These are phyloP conservation scores for Aureobasidium sp. DNA, from an alignment of 2,329 filamentous ascomycete genomes.

Conservation along the genomic window DNA sequence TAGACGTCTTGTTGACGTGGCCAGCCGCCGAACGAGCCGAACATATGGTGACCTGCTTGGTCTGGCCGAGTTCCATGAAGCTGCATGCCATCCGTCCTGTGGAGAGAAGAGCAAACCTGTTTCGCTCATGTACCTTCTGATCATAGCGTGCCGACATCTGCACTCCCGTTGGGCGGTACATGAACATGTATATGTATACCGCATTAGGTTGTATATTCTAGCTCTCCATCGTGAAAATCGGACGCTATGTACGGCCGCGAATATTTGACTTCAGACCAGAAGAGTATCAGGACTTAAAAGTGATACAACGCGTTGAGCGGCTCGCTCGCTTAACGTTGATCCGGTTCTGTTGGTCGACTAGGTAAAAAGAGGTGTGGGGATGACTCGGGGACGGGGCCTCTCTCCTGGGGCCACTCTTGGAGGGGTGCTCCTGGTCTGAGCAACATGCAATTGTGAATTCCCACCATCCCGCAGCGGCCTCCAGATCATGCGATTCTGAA, in stretches of 20 bases:
- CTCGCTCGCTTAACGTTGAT: not conserved
- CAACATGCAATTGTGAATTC: not conserved
- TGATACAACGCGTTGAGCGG: not conserved
- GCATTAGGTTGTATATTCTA: not conserved
- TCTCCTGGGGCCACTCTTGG: not conserved
- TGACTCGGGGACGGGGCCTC: not conserved
- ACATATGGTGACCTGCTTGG: not conserved
- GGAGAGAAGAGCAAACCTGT: not conserved
- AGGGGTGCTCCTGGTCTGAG: too few relatives aligned
- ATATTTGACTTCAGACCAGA: not conserved
- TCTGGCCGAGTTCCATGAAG: not conserved
- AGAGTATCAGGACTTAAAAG: not conserved
- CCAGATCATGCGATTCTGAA: not conserved
- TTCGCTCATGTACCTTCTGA: not conserved
- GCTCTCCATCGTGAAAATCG: not conserved
- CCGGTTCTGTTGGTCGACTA: not conserved
- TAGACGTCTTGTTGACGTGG: not conserved
- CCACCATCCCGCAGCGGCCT: not conserved
- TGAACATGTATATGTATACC: not conserved
- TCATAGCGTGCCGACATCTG: not conserved
- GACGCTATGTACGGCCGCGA: not conserved
- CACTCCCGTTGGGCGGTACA: not conserved
- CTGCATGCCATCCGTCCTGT: not conserved
- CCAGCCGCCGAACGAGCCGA: not conserved
- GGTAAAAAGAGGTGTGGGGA: not conserved